Percentiles rank a stretch among this genome's conserved stretches.
phyloP scores from a whole-genome alignment of 2,329 filamentous ascomycete genomes.

The Nothophoma quercina region DNA sequence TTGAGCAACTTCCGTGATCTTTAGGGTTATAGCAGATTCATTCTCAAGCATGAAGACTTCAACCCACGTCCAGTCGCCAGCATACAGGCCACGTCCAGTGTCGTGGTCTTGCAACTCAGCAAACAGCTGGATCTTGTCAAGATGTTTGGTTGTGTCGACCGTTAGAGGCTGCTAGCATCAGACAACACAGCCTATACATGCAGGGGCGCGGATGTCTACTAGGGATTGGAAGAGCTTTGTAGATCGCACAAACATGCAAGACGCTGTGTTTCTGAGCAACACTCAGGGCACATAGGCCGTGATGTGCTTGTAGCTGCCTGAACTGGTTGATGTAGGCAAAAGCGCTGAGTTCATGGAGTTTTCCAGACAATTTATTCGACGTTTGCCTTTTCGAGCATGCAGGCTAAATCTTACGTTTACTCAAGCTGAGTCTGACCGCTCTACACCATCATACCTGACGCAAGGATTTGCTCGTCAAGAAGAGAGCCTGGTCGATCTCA shows the following conservation, averaged over 20 bases:
- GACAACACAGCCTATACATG: too few relatives aligned
- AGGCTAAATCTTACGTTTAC: too few relatives aligned
- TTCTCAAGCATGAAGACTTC: neutral
- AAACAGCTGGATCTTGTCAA: neutral
- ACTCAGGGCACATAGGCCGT: neutral
- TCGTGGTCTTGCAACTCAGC: neutral
- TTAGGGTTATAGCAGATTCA: neutral
- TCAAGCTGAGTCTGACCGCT: too few relatives aligned
- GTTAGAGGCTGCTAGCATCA: neutral
- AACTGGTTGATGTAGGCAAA: neutral
- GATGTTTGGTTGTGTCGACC: neutral
- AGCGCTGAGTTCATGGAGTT: neutral
- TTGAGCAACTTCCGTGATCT: neutral
- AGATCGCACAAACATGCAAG: neutral
- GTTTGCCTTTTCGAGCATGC: neutral
- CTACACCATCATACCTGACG: too few relatives aligned
- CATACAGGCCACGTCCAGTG: neutral
- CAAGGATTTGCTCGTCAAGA: too few relatives aligned
- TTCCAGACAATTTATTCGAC: neutral
- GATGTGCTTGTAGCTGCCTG: neutral
- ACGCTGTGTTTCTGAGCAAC: neutral
- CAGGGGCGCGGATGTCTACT: too few relatives aligned
- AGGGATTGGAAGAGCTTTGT: too few relatives aligned
- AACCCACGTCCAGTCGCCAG: constrained; percentile 3
- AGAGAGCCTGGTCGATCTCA: too few relatives aligned